Evolutionary conservation across 495 filamentous ascomycete species (phyloP).

Genomic region (Daldinia decipiens): DNA sequence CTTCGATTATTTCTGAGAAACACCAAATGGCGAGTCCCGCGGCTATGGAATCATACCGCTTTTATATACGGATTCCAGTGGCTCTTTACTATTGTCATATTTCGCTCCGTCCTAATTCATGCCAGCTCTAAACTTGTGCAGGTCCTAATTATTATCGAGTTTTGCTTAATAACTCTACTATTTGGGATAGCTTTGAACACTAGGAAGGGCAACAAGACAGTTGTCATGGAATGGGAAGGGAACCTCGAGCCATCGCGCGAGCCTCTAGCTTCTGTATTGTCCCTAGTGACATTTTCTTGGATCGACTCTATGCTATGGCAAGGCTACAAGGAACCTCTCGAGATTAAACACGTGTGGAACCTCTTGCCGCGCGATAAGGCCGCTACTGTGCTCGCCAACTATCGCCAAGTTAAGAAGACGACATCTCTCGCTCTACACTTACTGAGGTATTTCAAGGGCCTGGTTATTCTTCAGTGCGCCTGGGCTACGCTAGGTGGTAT

Average conservation of each 20-base stretch:
- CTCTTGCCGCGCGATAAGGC: slow-evolving; percentile 88
- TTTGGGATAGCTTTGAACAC: slow-evolving; percentile 79
- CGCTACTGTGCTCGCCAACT: slow-evolving; percentile 77
- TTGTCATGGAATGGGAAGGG: slow-evolving; percentile 86
- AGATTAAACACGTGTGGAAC: slow-evolving; percentile 91
- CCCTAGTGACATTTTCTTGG: slow-evolving; percentile 89
- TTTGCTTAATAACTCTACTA: slow-evolving; percentile 76
- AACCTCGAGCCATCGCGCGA: slow-evolving; percentile 86
- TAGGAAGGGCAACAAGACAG: slow-evolving; percentile 89
- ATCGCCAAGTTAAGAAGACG: slow-evolving; percentile 86
- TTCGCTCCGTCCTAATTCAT: slow-evolving; percentile 88
- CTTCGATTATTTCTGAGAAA: slow-evolving; percentile 78
- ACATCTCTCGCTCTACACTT: slow-evolving; percentile 83
- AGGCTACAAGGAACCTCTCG: slow-evolving; percentile 88
- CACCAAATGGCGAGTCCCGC: slow-evolving; percentile 71
- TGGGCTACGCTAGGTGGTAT: slow-evolving; percentile 83
- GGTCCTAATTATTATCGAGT: slow-evolving; percentile 72
- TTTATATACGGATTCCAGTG: slow-evolving; percentile 86
- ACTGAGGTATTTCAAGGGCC: slow-evolving; percentile 80
- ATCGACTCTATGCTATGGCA: slow-evolving; percentile 88
- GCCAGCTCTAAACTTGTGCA: slow-evolving; percentile 70
- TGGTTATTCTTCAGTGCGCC: slow-evolving; percentile 77
- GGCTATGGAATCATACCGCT: slow-evolving; percentile 93
- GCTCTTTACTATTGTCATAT: slow-evolving; percentile 76
- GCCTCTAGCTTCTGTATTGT: slow-evolving; percentile 86